These are phyloP conservation scores for Penicillium cosmopolitanum DNA, from an alignment of 495 filamentous ascomycete genomes.

Conservation along the genomic window DNA sequence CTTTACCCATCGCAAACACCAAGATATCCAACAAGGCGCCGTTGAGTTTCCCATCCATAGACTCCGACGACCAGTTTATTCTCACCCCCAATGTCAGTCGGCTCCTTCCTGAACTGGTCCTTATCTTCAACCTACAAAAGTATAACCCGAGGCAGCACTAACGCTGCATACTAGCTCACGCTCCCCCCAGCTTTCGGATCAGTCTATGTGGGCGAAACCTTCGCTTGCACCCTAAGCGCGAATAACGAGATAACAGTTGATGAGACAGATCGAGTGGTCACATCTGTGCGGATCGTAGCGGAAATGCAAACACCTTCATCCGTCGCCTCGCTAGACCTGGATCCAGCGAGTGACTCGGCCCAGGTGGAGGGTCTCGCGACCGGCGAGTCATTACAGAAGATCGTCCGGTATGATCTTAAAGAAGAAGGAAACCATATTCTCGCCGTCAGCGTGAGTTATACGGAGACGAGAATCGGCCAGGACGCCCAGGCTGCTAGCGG, in stretches of 20 bases:
- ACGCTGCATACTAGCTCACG: constrained; percentile 61
- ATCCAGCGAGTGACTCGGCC: constrained; percentile 39
- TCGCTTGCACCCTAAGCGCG: constrained; percentile 89
- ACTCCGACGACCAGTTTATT: constrained; percentile 56
- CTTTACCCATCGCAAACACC: constrained; percentile 54
- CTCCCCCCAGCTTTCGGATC: constrained; percentile 91
- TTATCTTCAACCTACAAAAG: background rate
- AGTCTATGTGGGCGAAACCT: constrained; percentile 94
- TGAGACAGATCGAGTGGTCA: constrained; percentile 58
- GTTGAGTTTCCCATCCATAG: constrained; percentile 54
- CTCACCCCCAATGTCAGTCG: constrained; percentile 60
- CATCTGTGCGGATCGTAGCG: constrained; percentile 78
- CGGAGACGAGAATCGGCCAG: constrained; percentile 56
- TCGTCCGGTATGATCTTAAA: constrained; percentile 83
- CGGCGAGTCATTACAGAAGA: constrained; percentile 76
- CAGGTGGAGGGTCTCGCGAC: constrained; percentile 57
- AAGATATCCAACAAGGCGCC: constrained; percentile 55
- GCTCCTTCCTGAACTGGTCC: background rate
- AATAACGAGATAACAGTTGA: constrained; percentile 75
- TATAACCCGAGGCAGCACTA: background rate
- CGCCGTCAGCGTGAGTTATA: constrained; percentile 93
- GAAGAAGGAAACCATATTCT: constrained; percentile 94
- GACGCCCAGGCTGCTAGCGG: constrained; percentile 66
- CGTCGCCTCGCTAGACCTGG: constrained; percentile 59
- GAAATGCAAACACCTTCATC: constrained; percentile 92